These are phyloP conservation scores for Clavulina sp. DNA, from an alignment of 768 basidiomycete species.

Conservation along the genomic window DNA sequence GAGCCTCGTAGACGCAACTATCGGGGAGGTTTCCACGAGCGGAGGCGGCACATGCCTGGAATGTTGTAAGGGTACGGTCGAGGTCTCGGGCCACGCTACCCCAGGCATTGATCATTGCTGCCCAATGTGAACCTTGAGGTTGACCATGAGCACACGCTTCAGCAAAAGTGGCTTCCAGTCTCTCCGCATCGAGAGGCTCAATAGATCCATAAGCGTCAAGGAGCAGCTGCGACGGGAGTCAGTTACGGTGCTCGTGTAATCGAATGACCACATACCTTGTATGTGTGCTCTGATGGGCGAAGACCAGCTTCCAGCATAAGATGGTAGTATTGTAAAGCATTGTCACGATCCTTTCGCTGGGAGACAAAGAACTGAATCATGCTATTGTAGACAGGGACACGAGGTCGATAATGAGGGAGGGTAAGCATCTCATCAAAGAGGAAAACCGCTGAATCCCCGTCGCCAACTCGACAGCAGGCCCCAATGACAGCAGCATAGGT, in stretches of 20 bases:
- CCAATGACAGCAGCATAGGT: slow-evolving; percentile 91
- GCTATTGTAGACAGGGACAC: slow-evolving; percentile 91
- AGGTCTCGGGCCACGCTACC: slow-evolving; percentile 68
- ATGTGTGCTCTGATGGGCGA: slow-evolving; percentile 74
- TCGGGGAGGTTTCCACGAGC: slow-evolving; percentile 36
- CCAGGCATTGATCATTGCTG: slow-evolving; percentile 74
- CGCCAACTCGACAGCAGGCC: slow-evolving; percentile 87
- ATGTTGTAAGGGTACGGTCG: slow-evolving; percentile 54
- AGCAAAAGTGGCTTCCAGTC: slow-evolving; percentile 56
- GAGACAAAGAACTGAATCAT: slow-evolving; percentile 96
- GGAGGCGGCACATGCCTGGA: slow-evolving; percentile 44
- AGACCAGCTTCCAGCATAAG: slow-evolving; percentile 44
- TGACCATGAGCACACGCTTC: slow-evolving; percentile 28
- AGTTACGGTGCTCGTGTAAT: neutral
- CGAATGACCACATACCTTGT: slow-evolving; percentile 43
- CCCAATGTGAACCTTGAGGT: slow-evolving; percentile 53
- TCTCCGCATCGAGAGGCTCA: slow-evolving; percentile 55
- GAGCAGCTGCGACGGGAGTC: slow-evolving; percentile 37
- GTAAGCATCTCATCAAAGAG: slow-evolving; percentile 74
- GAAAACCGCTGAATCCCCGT: slow-evolving; percentile 58
- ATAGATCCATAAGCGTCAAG: slow-evolving; percentile 78
- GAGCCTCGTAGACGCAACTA: slow-evolving; percentile 73
- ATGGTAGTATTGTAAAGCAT: slow-evolving; percentile 59
- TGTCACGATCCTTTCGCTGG: slow-evolving; percentile 70
- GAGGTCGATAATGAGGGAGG: slow-evolving; percentile 58